phyloP scores from a whole-genome alignment of 257 asterid species.

The Solanum clarkiae region DNA sequence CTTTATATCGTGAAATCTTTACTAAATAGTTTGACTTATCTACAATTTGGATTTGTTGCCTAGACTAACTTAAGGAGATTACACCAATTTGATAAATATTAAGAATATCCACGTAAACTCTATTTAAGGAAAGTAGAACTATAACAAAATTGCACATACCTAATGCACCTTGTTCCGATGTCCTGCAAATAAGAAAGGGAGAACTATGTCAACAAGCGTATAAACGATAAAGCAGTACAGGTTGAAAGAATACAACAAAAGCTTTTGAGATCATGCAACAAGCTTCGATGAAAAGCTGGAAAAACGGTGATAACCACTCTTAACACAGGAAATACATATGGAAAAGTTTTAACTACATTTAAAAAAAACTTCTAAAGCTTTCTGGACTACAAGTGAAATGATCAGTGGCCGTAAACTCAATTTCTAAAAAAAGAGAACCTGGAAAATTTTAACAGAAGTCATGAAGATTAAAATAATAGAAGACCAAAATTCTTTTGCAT shows the following conservation, averaged over 20 bases:
- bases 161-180: constrained; percentile 64
- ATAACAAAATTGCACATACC: constrained; percentile 27
- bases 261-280: neutral
- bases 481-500: neutral
- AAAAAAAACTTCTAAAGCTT: neutral
- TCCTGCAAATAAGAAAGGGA: constrained; percentile 40
- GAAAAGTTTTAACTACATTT: neutral
- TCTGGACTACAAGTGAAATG: neutral
- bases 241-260: neutral
- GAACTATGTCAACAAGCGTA: constrained; percentile 8
- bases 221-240: neutral
- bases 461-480: neutral
- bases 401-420: neutral
- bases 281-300: neutral
- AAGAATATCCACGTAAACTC: neutral
- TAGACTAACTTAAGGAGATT: neutral
- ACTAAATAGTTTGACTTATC: neutral
- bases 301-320: neutral
- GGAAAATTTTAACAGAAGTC: neutral
- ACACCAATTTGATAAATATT: neutral
- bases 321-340: neutral
- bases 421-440: neutral
- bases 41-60: neutral
- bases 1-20: neutral
- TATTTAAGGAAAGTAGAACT: neutral